phyloP scores from a whole-genome alignment of 805 yeast species.

The Komagataella ulmi region DNA sequence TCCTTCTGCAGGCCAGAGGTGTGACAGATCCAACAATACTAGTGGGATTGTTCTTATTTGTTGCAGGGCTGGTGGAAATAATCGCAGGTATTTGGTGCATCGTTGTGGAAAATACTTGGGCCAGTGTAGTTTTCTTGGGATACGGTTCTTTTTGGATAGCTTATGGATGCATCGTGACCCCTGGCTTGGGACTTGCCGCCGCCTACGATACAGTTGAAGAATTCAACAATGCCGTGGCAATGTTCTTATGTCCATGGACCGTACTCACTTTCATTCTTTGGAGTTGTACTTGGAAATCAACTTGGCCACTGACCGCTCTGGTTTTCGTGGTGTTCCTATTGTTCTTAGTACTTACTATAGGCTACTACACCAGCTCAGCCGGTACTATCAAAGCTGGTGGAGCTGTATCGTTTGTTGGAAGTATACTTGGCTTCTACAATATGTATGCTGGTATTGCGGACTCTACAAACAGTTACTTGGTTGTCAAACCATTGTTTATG shows the following conservation, averaged over 20 bases:
- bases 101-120: constrained; percentile 40
- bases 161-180: constrained; percentile 30
- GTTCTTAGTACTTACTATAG: constrained; percentile 30
- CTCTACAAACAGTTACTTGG: constrained; percentile 41
- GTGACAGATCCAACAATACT: constrained; percentile 27
- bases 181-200: constrained; percentile 25
- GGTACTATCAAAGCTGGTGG: constrained; percentile 31
- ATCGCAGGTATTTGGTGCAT: constrained; percentile 40
- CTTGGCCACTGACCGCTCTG: constrained; percentile 24
- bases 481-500: constrained; percentile 32
- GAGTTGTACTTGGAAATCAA: constrained; percentile 34
- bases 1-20: constrained; percentile 31
- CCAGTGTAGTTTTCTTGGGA: constrained; percentile 34
- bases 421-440: constrained; percentile 31
- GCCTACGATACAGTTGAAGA: constrained; percentile 24
- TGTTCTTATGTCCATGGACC: constrained; percentile 38
- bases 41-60: constrained; percentile 31
- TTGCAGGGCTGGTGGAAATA: constrained; percentile 35
- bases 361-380: constrained; percentile 22
- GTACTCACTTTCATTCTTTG: constrained; percentile 32
- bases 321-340: constrained; percentile 31
- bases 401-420: constrained; percentile 27
- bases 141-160: constrained; percentile 46
- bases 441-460: constrained; percentile 34
- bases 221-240: constrained; percentile 29